phyloP scores from a whole-genome alignment of 2,329 filamentous ascomycete genomes.

The Sarocladium oryzae region DNA sequence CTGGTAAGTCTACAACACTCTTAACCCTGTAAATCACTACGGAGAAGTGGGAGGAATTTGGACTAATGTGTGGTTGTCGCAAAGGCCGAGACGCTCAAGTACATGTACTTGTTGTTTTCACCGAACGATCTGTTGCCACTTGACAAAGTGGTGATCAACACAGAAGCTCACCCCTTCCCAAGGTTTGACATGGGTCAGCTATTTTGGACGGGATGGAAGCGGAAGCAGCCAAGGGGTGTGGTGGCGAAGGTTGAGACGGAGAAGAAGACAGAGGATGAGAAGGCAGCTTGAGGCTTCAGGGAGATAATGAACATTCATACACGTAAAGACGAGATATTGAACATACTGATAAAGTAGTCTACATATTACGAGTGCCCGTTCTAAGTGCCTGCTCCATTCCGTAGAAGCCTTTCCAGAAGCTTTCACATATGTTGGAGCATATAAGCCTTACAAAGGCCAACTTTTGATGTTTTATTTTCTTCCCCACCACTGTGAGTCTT shows the following conservation, averaged over 20 bases:
- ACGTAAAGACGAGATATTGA: too few species aligned
- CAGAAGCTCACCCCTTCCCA: conserved; percentile 87
- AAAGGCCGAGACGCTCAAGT: conserved; percentile 97
- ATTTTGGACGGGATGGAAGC: conserved; percentile 75
- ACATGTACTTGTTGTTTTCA: conserved; percentile 92
- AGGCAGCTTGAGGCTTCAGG: neutral
- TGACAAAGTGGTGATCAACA: conserved; percentile 87
- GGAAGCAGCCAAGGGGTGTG: conserved; percentile 47
- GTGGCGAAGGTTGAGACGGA: conserved; percentile 24
- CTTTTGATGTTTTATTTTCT: neutral
- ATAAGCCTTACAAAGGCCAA: too few species aligned
- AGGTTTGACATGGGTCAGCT: conserved; percentile 73
- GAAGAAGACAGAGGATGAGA: conserved; percentile 10
- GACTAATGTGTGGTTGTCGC: too few species aligned
- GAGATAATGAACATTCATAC: neutral
- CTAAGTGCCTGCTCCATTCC: too few species aligned
- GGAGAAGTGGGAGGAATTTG: too few species aligned
- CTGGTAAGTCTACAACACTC: too few species aligned
- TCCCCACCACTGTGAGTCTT: too few species aligned
- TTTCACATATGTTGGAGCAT: too few species aligned
- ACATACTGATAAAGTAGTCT: too few species aligned
- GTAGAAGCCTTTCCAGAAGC: too few species aligned
- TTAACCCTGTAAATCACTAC: too few species aligned
- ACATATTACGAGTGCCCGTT: too few species aligned
- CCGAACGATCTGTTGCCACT: conserved; percentile 75